Evolutionary conservation across 257 asterid species (phyloP), one percentile per base, ranked within the genome.

Genomic region (Petunia secreta): DNA sequence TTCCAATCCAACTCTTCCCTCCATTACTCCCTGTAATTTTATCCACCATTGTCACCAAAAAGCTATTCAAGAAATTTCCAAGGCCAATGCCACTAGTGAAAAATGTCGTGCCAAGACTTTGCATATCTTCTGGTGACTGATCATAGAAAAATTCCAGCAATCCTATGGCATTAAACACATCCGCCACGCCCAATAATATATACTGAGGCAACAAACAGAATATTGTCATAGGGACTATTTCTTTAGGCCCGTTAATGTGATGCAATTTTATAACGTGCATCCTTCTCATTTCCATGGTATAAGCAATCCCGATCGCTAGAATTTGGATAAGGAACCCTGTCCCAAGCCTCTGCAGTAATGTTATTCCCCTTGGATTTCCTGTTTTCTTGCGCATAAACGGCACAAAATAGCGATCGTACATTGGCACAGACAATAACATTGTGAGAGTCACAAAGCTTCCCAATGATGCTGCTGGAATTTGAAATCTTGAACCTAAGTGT

Each of bases 41-140:
- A 77, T 92, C 96, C 64, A 92, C 96, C 86, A 92, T 63, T 0
- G 97, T 93, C 84, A 93, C 94, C 9, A 94, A 84, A 37, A 92
- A 88, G 84, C 98, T 92, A 41, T 94, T 94, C 86, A 92, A 87
- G 87, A 94, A 94, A 25, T 94, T 94, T 83, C 98, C 98, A 0
- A 94, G 85, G 0, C 97, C 98, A 7, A 94, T 90, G 43, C 96
- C 98, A 50, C 97, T 94, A 0, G 98, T 94, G 84, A 94, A 94
- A 76, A 90, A 94, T 2, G 97, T 91, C 13, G 98, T 94, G 66
- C 98, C 94, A 0, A 94, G 83, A 82, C 98, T 94, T 80, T 90
- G 97, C 96, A 93, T 91, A 8, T 91, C 94, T 54, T 92, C 96
- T 0, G 98, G 98, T 2, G 97, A 92, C 65, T 94, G 98, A 79